Base-by-base conservation (phyloP, 2,329 filamentous ascomycete species). In the Scedosporium aurantiacum region DNA sequence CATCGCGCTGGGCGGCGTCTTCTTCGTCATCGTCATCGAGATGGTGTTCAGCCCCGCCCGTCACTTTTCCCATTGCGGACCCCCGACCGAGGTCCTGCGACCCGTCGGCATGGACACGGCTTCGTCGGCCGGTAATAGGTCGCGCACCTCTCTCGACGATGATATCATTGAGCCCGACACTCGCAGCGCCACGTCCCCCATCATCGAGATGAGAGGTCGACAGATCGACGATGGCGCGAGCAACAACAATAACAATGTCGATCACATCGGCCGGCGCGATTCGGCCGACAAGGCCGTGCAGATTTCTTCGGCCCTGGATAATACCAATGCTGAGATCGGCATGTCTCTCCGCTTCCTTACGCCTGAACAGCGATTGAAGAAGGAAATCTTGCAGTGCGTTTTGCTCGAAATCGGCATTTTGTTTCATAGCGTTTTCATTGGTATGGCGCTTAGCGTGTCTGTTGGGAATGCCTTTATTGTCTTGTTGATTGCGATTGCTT, bases 21-120 rank as follows among this genome's bases (percentile, higher is more conserved):
- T 95, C 67, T 78, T 89, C 8, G 91, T 96, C 5, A 88, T 93
- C 8, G 79, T 86, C 10, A 81, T 97, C 63, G 92, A 97, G 72
- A 96, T 85, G 81, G 74, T 81, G 27, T 82, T 86, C 62, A 76
- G 78, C 47, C 78, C 78, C 0, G 72, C 72, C 16, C 70, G 74
- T 16, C 72, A 71, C 58, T 63, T 70, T 12, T 25, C 50, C 21
- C 50, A 32, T 47, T 55, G 21, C 50, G 16, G n/a, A 18, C 50
- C 50, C 21, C 37, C 45, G 5, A 40, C 56, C 25, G 21, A 37
- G n/a, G 32, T 58, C 40, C 21, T 58, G 32, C 21, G 28, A n/a
- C 18, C 56, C 32, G 32, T 7, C 12, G 37, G 1, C 2, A 18
- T 8, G n/a, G 50, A 23, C 18, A 54, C 50, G 50, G 18, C 50